Percentiles rank a stretch among this genome's conserved stretches.
These are phyloP conservation scores for Mortierella sp. DNA, from an alignment of 371 early-diverging fungal species.

Conservation along the genomic window DNA sequence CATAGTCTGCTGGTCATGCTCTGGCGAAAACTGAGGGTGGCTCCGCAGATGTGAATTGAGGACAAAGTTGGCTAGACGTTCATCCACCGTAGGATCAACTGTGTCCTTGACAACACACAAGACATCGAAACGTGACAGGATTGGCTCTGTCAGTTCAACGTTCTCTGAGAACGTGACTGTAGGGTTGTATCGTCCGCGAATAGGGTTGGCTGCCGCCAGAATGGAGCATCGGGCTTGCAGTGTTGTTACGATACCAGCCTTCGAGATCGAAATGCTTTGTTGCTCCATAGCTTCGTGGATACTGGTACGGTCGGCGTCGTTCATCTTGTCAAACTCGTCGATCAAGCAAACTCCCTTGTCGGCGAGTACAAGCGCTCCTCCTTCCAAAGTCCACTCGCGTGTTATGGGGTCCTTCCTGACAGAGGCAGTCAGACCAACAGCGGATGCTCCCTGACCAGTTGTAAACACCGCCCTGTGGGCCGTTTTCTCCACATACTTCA, in stretches of 20 bases:
- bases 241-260: conserved; percentile 99
- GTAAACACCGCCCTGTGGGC: conserved; percentile 99
- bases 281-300: conserved; percentile 99
- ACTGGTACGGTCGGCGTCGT: conserved; percentile 99
- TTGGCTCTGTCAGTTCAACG: conserved; percentile 99
- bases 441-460: conserved; percentile 97
- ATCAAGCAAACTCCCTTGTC: conserved; percentile 99
- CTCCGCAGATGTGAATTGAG: conserved; percentile 92
- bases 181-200: conserved; percentile 99
- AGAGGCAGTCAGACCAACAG: conserved; percentile 99
- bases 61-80: conserved; percentile 92
- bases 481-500: conserved; percentile 98
- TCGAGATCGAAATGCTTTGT: conserved; percentile 99
- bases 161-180: conserved; percentile 97
- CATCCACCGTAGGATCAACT: conserved; percentile 85
- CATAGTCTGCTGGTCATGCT: conserved; percentile 45
- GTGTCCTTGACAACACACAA: conserved; percentile 97
- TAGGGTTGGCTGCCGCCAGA: conserved; percentile 99
- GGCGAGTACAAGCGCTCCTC: conserved; percentile 99
- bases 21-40: conserved; percentile 76
- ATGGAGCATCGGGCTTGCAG: conserved; percentile 98
- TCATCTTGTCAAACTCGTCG: conserved; percentile 99
- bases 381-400: conserved; percentile 98
- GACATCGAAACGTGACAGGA: conserved; percentile 97
- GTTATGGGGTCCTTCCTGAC: conserved; percentile 91